Conservation (phyloP, 805 yeast genomes). For the Saccharomycodes ludwigii region DNA sequence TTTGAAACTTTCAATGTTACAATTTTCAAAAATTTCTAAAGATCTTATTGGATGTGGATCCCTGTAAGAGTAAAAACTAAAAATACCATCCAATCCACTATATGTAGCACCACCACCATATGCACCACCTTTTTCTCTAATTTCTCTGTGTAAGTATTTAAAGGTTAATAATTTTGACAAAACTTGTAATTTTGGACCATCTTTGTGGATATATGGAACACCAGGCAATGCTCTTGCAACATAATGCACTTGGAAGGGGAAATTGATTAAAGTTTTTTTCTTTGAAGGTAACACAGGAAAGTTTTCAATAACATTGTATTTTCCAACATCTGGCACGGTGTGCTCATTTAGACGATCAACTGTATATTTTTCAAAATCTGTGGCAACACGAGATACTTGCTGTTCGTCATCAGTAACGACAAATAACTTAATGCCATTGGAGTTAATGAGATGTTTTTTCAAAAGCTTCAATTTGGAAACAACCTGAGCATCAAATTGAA, state of each 20-base stretch:
- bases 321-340: neutral
- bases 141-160: slow-evolving; percentile 74
- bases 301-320: neutral
- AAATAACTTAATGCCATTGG: slow-evolving; percentile 36
- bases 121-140: slow-evolving; percentile 94
- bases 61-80: slow-evolving; percentile 80
- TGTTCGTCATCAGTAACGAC: slow-evolving; percentile 43
- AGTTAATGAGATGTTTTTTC: slow-evolving; percentile 30
- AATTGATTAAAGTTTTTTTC: slow-evolving; percentile 38
- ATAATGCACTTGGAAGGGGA: slow-evolving; percentile 86
- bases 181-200: slow-evolving; percentile 79
- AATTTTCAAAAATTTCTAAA: slow-evolving; percentile 44
- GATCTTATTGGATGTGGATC: slow-evolving; percentile 82
- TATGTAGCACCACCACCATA: slow-evolving; percentile 92
- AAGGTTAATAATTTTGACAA: slow-evolving; percentile 71
- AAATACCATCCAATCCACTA: slow-evolving; percentile 68
- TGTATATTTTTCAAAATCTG: neutral
- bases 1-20: slow-evolving; percentile 22
- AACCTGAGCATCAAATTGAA: slow-evolving; percentile 38
- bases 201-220: slow-evolving; percentile 50
- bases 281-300: slow-evolving; percentile 8
- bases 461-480: slow-evolving; percentile 53
- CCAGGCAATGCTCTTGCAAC: slow-evolving; percentile 59
- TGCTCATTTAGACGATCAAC: neutral
- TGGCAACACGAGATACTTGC: slow-evolving; percentile 13